phyloP scores from a whole-genome alignment of 1,284 basidiomycete genomes.

The Pterulicium gracile region DNA sequence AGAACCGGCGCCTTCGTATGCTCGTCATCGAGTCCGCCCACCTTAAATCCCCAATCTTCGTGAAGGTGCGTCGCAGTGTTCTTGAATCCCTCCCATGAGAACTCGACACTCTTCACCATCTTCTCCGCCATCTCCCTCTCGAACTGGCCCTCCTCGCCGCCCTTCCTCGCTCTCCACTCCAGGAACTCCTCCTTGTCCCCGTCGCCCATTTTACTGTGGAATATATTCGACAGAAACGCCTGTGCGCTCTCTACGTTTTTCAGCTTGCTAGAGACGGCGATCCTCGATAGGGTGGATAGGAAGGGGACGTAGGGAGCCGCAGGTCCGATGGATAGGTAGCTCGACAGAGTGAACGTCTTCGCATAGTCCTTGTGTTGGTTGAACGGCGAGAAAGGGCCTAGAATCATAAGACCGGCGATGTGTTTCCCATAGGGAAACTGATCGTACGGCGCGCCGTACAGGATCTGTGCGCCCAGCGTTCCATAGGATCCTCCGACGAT shows the following conservation, averaged over 20 bases:
- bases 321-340: conserved; percentile 29
- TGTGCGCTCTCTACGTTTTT: conserved; percentile 24
- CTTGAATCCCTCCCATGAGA: conserved; percentile 32
- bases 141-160: conserved; percentile 24
- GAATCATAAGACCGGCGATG: conserved; percentile 29
- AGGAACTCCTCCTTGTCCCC: conserved; percentile 24
- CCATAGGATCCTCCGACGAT: conserved; percentile 36
- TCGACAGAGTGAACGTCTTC: conserved; percentile 23
- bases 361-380: conserved; percentile 26
- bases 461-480: conserved; percentile 33
- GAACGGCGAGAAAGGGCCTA: conserved; percentile 28
- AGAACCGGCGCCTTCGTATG: conserved; percentile 28
- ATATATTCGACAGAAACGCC: conserved; percentile 18
- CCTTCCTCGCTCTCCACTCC: conserved; percentile 25
- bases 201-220: conserved; percentile 29
- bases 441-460: conserved; percentile 36
- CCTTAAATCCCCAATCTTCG: conserved; percentile 34
- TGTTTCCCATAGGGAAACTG: conserved; percentile 30
- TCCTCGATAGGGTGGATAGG: conserved; percentile 16
- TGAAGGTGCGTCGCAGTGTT: conserved; percentile 23
- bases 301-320: conserved; percentile 22
- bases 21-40: conserved; percentile 27
- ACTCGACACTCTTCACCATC: conserved; percentile 26
- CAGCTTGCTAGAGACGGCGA: conserved; percentile 15
- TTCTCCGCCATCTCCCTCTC: conserved; percentile 25